Evolutionary conservation across 352 stramenopile genomes (phyloP).

Genomic region (Pythium rishiriense): DNA sequence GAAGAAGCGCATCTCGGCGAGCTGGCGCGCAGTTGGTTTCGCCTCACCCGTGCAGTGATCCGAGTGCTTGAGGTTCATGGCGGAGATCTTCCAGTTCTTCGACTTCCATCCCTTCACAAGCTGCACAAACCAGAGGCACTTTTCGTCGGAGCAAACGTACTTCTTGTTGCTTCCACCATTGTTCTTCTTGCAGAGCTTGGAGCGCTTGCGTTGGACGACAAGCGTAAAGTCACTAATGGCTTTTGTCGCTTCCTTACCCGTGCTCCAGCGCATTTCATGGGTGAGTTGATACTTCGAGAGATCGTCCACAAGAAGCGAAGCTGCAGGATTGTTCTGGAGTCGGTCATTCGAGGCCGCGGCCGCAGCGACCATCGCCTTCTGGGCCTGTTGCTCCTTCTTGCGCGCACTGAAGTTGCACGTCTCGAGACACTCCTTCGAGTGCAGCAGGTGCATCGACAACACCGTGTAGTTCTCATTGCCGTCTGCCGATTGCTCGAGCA

Average conservation of each 20-base stretch:
- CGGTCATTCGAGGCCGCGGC: constrained; percentile 13
- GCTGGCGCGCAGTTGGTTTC: constrained; percentile 72
- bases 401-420: constrained; percentile 76
- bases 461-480: constrained; percentile 50
- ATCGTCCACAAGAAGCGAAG: constrained; percentile 57
- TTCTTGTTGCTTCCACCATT: constrained; percentile 87
- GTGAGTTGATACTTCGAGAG: constrained; percentile 68
- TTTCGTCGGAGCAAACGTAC: constrained; percentile 76
- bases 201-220: constrained; percentile 78
- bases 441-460: constrained; percentile 52
- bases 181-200: constrained; percentile 79
- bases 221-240: constrained; percentile 77
- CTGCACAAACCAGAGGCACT: constrained; percentile 78
- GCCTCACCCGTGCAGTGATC: constrained; percentile 57
- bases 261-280: constrained; percentile 81
- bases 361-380: constrained; percentile 15
- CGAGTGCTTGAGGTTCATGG: constrained; percentile 84
- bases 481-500: constrained; percentile 49
- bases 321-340: constrained; percentile 26
- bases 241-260: constrained; percentile 75
- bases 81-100: constrained; percentile 90
- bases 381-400: constrained; percentile 43
- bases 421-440: constrained; percentile 76
- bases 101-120: constrained; percentile 81
- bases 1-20: constrained; percentile 81